Conservation (phyloP, 2,329 filamentous ascomycete genomes). For the Lecanoromycetidae sp. region DNA sequence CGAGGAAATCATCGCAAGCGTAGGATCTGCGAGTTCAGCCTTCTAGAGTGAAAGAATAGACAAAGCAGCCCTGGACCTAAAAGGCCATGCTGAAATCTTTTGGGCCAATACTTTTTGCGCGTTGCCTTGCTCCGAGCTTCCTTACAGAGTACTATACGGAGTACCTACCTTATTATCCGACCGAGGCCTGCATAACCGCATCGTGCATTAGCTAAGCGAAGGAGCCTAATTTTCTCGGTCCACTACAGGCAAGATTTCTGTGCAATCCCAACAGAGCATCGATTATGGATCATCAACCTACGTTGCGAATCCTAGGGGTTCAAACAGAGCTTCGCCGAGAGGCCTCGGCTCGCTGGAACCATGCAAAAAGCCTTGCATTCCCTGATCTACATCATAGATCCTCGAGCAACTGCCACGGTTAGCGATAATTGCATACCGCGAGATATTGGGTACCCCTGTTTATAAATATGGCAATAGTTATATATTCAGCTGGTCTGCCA, state of each 20-base stretch:
- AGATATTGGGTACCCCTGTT: not conserved
- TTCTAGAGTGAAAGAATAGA: too few relatives aligned
- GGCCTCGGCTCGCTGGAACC: not conserved
- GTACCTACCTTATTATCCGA: too few relatives aligned
- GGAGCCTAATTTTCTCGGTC: not conserved
- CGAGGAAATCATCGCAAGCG: too few relatives aligned
- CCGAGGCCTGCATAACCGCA: conserved; percentile 2
- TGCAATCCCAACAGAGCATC: not conserved
- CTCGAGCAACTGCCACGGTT: not conserved
- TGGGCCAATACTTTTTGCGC: too few relatives aligned
- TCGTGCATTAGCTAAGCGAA: not conserved
- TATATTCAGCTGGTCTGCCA: not conserved
- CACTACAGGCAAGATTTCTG: not conserved
- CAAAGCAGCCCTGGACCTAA: too few relatives aligned
- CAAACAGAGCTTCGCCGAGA: not conserved
- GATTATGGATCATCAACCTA: too few relatives aligned
- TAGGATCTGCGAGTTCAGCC: too few relatives aligned
- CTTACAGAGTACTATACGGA: too few relatives aligned
- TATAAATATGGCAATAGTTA: too few relatives aligned
- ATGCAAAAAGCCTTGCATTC: not conserved
- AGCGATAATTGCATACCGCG: not conserved
- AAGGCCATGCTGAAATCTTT: too few relatives aligned
- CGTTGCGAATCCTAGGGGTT: too few relatives aligned
- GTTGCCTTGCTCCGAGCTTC: too few relatives aligned
- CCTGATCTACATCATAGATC: not conserved